Evolutionary conservation across 306 rosid genomes (phyloP).

Genomic region (Crotalaria pallida): DNA sequence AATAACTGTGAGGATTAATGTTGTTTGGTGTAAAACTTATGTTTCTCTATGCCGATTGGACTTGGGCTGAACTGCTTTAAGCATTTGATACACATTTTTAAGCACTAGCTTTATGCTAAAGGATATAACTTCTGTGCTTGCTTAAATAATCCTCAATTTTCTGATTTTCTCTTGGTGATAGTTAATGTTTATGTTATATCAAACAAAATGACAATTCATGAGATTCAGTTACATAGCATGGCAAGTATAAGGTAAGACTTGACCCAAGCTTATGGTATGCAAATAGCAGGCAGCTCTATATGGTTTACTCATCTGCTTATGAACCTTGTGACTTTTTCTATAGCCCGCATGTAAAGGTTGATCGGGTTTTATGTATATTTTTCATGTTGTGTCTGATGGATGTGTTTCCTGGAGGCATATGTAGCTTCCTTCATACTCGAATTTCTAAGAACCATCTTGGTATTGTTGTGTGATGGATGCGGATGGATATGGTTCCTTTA

Average conservation of each 20-base stretch:
- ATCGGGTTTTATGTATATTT: not conserved
- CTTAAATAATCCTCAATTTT: not conserved
- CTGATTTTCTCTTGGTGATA: not conserved
- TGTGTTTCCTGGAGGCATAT: not conserved
- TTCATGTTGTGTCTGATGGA: not conserved
- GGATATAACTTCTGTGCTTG: slow-evolving; percentile 10
- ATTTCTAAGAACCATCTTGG: not conserved
- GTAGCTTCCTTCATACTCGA: not conserved
- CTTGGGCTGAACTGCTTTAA: not conserved
- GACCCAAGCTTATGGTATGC: not conserved
- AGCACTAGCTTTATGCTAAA: not conserved
- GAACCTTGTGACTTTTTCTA: not conserved
- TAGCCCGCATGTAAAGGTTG: not conserved
- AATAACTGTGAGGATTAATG: not conserved
- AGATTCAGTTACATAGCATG: not conserved
- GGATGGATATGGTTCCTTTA: not conserved
- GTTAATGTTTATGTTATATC: not conserved
- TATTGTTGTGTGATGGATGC: not conserved
- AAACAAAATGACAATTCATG: not conserved
- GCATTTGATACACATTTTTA: not conserved
- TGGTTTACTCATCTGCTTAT: not conserved
- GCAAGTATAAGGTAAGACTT: not conserved
- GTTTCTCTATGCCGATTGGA: not conserved
- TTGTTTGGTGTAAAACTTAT: not conserved
- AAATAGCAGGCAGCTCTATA: not conserved